phyloP scores from a whole-genome alignment of 768 basidiomycete species.

The Tricholoma bakamatsutake region DNA sequence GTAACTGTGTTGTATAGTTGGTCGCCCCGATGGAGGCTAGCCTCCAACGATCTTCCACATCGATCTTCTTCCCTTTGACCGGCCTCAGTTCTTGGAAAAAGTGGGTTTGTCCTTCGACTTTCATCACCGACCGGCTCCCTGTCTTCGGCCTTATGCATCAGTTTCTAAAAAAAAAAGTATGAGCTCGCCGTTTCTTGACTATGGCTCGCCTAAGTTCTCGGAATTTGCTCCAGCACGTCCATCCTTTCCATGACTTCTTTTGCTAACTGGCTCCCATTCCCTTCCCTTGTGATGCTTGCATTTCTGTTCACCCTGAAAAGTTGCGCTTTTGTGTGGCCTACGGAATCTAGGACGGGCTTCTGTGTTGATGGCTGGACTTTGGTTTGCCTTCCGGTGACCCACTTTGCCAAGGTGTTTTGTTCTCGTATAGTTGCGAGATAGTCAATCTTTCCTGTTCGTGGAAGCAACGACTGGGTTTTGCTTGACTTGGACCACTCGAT shows the following conservation, averaged over 20 bases:
- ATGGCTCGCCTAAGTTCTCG: neutral
- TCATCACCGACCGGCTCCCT: neutral
- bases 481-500: neutral
- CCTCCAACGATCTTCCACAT: neutral
- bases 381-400: neutral
- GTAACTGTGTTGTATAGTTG: too few species aligned
- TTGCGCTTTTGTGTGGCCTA: neutral
- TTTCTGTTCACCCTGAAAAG: neutral
- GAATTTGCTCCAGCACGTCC: neutral
- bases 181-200: neutral
- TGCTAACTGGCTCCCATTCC: neutral
- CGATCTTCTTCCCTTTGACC: neutral
- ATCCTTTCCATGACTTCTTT: neutral
- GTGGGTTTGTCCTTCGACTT: neutral
- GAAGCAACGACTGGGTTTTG: neutral
- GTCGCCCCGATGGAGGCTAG: too few species aligned
- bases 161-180: neutral
- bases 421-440: neutral
- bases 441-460: neutral
- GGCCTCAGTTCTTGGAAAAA: neutral
- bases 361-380: neutral
- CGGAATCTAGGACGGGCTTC: neutral
- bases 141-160: neutral
- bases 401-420: neutral
- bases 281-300: neutral